Percentiles rank a stretch among this genome's conserved stretches.
These are phyloP conservation scores for Camellia sinensis DNA, from an alignment of 148 eudicot species.

Conservation along the genomic window DNA sequence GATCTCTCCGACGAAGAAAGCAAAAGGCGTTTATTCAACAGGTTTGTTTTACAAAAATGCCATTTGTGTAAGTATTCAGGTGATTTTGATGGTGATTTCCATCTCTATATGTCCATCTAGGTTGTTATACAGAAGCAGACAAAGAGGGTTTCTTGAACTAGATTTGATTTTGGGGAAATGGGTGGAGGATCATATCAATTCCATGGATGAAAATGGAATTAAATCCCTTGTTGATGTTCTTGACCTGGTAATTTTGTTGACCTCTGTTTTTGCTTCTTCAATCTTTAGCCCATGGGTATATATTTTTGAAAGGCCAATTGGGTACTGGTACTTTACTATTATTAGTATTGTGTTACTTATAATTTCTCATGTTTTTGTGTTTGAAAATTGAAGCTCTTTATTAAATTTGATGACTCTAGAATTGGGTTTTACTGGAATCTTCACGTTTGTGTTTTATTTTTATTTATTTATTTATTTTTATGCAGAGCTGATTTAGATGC, in stretches of 20 bases:
- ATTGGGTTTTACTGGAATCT: no score
- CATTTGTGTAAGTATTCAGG: no score
- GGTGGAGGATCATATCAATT: constrained; percentile 80
- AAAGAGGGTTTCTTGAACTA: constrained; percentile 89
- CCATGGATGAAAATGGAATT: constrained; percentile 84
- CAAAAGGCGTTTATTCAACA: constrained; percentile 67
- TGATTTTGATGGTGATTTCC: not conserved
- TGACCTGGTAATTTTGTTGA: constrained; percentile 55
- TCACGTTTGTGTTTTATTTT: no score
- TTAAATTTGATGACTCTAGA: no score
- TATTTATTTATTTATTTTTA: no score
- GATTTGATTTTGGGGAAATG: constrained; percentile 90
- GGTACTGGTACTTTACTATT: no score
- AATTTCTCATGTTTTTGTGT: no score
- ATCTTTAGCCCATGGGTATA: no score
- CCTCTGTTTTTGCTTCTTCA: not conserved
- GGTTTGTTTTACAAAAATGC: constrained; percentile 30
- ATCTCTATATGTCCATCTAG: constrained; percentile 24
- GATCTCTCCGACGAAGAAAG: constrained; percentile 76
- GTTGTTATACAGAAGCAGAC: constrained; percentile 89
- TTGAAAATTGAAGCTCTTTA: no score
- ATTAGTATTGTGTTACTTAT: no score
- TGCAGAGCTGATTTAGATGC: no score
- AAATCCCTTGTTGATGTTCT: constrained; percentile 82
- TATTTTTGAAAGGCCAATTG: no score